phyloP scores from a whole-genome alignment of 2,329 filamentous ascomycete species.

The Curvularia sp. region DNA sequence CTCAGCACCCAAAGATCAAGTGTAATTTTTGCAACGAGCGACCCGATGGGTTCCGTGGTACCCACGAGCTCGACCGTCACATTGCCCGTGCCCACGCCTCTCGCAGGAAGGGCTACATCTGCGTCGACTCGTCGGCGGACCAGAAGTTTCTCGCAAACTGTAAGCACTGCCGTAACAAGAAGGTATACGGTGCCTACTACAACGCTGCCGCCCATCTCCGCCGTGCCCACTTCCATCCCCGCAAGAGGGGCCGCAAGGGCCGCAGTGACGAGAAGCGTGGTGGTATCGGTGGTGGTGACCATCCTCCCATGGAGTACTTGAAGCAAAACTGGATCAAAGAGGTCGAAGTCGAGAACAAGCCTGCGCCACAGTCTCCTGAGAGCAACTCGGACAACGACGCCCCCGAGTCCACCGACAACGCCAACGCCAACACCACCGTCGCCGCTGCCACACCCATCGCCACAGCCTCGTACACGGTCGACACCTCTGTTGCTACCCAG shows the following conservation, averaged over 20 bases:
- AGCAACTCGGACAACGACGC: conserved; percentile 35
- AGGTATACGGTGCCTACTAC: conserved; percentile 90
- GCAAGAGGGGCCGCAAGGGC: conserved; percentile 63
- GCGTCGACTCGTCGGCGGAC: conserved; percentile 64
- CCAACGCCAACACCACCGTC: neutral
- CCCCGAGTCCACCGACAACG: conserved; percentile 17
- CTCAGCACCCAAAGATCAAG: conserved; percentile 73
- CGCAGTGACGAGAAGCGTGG: conserved; percentile 66
- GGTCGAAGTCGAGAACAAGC: conserved; percentile 55
- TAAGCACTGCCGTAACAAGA: conserved; percentile 78
- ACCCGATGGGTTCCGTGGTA: conserved; percentile 81
- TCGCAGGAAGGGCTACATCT: conserved; percentile 67
- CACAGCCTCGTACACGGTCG: neutral
- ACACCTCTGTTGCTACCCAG: conserved; percentile 5
- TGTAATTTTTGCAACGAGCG: conserved; percentile 75
- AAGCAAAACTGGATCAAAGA: conserved; percentile 67
- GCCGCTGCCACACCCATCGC: neutral
- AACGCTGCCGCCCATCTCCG: conserved; percentile 92
- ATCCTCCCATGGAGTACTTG: conserved; percentile 66
- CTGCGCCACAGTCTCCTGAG: conserved; percentile 26
- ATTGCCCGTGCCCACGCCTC: conserved; percentile 69
- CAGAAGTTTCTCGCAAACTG: conserved; percentile 76
- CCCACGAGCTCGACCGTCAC: conserved; percentile 71
- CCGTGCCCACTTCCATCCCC: conserved; percentile 83
- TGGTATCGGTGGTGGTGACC: conserved; percentile 67